phyloP scores from a whole-genome alignment of 2,329 filamentous ascomycete species.

The Arthrobotrys conoides region DNA sequence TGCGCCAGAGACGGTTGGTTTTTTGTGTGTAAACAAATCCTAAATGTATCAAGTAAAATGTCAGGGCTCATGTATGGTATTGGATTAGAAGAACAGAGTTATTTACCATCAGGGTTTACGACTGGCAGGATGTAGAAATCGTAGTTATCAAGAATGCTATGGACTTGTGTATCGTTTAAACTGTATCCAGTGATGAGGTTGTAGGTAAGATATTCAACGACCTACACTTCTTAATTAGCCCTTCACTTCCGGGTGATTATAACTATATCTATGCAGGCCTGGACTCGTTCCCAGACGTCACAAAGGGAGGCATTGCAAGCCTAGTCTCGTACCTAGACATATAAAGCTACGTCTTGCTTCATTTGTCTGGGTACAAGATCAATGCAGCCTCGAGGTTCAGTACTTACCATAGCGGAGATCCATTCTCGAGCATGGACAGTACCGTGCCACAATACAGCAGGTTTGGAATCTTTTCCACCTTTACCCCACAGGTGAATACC shows the following conservation, averaged over 20 bases:
- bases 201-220: slow-evolving; percentile 72
- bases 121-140: slow-evolving; percentile 78
- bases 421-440: slow-evolving; percentile 75
- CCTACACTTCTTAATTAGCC: slow-evolving; percentile 57
- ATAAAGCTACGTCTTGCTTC: too few species aligned
- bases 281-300: too few species aligned
- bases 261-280: too few species aligned
- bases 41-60: slow-evolving; percentile 1
- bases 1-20: slow-evolving; percentile 74
- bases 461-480: slow-evolving; percentile 64
- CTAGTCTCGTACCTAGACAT: too few species aligned
- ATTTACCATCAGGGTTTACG: slow-evolving; percentile 73
- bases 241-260: not conserved
- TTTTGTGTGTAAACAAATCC: slow-evolving; percentile 74
- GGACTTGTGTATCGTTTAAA: slow-evolving; percentile 60
- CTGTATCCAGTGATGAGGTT: slow-evolving; percentile 69
- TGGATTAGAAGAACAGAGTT: not conserved
- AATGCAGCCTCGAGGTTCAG: not conserved
- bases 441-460: slow-evolving; percentile 72
- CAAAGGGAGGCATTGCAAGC: too few species aligned
- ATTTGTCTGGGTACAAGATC: too few species aligned
- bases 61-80: not conserved
- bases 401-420: slow-evolving; percentile 69
- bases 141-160: slow-evolving; percentile 71
- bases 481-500: slow-evolving; percentile 71